phyloP scores from a whole-genome alignment of 1,284 basidiomycete species.

The Tylopilus sp. region DNA sequence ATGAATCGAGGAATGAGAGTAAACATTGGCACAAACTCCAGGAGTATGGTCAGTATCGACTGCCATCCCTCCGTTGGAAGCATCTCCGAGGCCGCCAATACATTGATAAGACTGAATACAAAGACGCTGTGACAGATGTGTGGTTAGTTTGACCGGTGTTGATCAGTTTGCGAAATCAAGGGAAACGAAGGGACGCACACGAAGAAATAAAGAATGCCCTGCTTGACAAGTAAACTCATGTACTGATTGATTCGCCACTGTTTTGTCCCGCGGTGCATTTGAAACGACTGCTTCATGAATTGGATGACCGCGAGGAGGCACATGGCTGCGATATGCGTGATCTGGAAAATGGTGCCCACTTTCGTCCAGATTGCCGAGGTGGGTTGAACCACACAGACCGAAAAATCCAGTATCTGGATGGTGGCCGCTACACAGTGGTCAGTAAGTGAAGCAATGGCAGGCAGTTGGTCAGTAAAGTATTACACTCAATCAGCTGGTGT shows the following conservation, averaged over 20 bases:
- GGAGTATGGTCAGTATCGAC: neutral
- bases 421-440: neutral
- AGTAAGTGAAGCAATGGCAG: neutral
- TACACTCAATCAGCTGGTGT: neutral
- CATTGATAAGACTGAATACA: neutral
- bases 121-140: neutral
- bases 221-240: neutral
- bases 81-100: neutral
- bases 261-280: slow-evolving; percentile 1
- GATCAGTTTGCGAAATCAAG: neutral
- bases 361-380: neutral
- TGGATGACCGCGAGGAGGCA: neutral
- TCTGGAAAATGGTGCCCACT: neutral
- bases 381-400: neutral
- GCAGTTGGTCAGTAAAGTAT: neutral
- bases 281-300: neutral
- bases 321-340: neutral
- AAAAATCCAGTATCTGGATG: neutral
- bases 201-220: slow-evolving; percentile 11
- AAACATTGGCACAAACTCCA: slow-evolving; percentile 5
- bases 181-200: slow-evolving; percentile 1
- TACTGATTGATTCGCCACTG: slow-evolving; percentile 2
- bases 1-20: slow-evolving; percentile 10
- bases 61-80: neutral
- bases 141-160: neutral